phyloP scores from a whole-genome alignment of 1,284 basidiomycete genomes.

The Ceraceosorus bombacis region DNA sequence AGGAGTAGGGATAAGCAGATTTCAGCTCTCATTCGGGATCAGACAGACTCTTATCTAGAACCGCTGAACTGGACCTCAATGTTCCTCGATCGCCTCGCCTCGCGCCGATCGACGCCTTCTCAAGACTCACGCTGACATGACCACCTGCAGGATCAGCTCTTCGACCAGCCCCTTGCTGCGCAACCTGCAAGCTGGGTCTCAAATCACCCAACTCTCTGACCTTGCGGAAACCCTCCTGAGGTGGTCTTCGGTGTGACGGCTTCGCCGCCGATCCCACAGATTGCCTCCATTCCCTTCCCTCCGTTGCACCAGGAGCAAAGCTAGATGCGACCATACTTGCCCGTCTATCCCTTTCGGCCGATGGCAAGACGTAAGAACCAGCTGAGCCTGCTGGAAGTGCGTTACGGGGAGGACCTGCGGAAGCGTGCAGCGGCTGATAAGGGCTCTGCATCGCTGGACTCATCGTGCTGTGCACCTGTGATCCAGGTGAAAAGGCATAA shows the following conservation, averaged over 20 bases:
- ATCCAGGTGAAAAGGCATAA: background rate
- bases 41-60: background rate
- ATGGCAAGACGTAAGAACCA: background rate
- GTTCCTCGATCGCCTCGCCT: background rate
- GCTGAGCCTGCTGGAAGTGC: background rate
- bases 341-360: background rate
- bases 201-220: conserved; percentile 39
- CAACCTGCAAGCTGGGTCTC: conserved; percentile 32
- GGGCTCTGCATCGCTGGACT: background rate
- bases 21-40: background rate
- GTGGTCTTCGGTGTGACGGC: conserved; percentile 5
- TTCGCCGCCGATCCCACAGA: background rate
- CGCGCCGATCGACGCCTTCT: background rate
- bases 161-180: conserved; percentile 21
- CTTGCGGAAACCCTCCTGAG: conserved; percentile 35
- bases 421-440: background rate
- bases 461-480: background rate
- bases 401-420: background rate
- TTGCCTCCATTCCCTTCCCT: background rate
- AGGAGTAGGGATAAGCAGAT: background rate
- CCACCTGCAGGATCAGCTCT: conserved; percentile 45
- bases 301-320: background rate
- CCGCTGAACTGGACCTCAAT: background rate
- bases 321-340: background rate
- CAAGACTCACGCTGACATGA: conserved; percentile 31